Conservation (phyloP, 176 grass and related monocot genomes). For the Hsuehochloa calcarea region DNA sequence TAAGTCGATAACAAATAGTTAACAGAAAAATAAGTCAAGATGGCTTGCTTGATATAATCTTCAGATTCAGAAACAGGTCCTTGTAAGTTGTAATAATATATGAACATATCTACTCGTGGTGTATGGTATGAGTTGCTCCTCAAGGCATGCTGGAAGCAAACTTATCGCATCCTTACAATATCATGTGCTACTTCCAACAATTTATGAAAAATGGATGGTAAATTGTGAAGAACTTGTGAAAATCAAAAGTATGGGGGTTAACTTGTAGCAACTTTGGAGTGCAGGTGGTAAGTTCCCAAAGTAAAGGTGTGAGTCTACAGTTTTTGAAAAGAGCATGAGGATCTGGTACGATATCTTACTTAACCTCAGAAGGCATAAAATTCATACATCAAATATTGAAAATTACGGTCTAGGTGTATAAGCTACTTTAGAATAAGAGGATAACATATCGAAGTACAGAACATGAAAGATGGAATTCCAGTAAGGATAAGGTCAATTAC, state of each 20-base stretch:
- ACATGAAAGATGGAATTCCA: background rate
- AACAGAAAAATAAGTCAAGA: background rate
- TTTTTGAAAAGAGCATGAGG: background rate
- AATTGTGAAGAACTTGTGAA: background rate
- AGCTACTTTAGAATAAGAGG: background rate
- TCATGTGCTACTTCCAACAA: background rate
- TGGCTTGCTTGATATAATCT: background rate
- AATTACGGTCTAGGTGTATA: background rate
- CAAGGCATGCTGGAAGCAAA: background rate
- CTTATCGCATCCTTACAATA: slow-evolving; percentile 10
- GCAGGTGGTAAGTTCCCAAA: background rate
- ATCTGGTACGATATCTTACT: background rate
- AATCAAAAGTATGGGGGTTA: background rate
- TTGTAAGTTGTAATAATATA: background rate
- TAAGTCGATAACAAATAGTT: background rate
- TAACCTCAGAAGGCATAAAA: background rate
- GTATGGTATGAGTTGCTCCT: background rate
- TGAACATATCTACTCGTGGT: background rate
- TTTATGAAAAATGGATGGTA: background rate
- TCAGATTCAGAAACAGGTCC: slow-evolving; percentile 2
- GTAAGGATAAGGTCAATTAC: background rate
- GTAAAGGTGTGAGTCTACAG: background rate
- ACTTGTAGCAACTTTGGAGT: slow-evolving; percentile 1
- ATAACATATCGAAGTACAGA: background rate
- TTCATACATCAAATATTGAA: slow-evolving; percentile 1